Base-by-base conservation (phyloP, 805 yeast genomes). In the Cyberlindnera mycetangii region DNA sequence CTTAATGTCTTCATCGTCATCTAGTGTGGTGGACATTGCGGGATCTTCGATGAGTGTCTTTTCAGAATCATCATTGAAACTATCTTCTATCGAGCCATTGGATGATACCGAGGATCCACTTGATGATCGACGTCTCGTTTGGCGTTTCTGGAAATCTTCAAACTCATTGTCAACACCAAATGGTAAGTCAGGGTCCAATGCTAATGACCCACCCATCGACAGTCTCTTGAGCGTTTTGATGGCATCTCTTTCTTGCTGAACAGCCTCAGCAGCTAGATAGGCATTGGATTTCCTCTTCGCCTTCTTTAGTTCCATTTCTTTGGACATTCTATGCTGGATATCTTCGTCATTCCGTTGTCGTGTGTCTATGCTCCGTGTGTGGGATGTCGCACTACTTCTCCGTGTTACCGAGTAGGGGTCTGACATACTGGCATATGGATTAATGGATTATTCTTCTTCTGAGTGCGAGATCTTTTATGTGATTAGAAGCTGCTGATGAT, bases 151-250 rank as follows among this genome's bases (percentile, higher is more conserved):
- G 32, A 54, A 59, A 20, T 51, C 65, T 41, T 45, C 65, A 14
- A 54, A 41, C 36, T 59, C 60, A 16, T 53, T 40, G 30, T 58
- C 60, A 7, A 62, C 62, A 11, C 64, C 72, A 48, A 63, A 69
- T 19, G 88, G 87, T 37, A 84, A 60, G 55, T 85, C 95, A 1
- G 92, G 92, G 56, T 85, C 95, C 48, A 77, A 73, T 39, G 66
- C 49, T n/a, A 68, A 47, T 19, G 72, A 71, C 39, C 70, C 68
- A 17, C 73, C 93, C 41, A 86, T 83, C 0, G 89, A 81, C 15
- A 84, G 68, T 47, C 95, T 69, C 59, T 86, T 86, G 52, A 86
- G 66, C 17, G 87, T 85, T 30, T 84, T 79, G 49, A 86, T 86
- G 60, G 81, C 79, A 62, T 80, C 79, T 50, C 84, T 72, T 58